Base-by-base conservation (phyloP, 495 filamentous ascomycete species). In the Polyplosphaeria fusca region DNA sequence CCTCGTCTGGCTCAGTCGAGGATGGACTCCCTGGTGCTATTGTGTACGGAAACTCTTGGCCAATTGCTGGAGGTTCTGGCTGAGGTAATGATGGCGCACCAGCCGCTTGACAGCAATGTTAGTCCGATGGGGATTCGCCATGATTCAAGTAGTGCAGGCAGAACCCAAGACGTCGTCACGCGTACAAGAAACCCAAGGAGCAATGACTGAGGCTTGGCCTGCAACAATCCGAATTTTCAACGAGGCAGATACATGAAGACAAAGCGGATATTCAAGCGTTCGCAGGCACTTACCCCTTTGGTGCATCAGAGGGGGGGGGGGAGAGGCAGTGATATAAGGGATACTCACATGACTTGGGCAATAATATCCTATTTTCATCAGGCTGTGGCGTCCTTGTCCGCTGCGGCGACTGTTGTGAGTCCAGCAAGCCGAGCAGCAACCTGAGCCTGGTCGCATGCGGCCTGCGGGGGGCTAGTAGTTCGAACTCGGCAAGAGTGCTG, bases 11-110 rank as follows among this genome's bases (percentile, higher is more conserved):
- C 5, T 45, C 4, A 9, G 35, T 43, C 12, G 25, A 45, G 32
- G 35, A 27, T n/a, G n/a, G n/a, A n/a, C n/a, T n/a, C 42, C 45
- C 55, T 16, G 39, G 46, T 2, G 55, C 55, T 12, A 47, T 58
- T 5, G 46, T 51, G 22, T 51, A 58, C 7, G 28, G 1, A 1
- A 41, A 44, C n/a, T 51, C 46, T 9, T 45, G 37, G 2, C 43
- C 55, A n/a, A 25, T 40, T 19, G 19, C 30, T 39, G 30, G 5
- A 18, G 5, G 13, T 13, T 23, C n/a, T 28, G 16, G 4, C 24
- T 13, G 40, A 51, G 7, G 30, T 9, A 9, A 9, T 35, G 9
- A 35, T 9, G n/a, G n/a, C n/a, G 9, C 30, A 35, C 9, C n/a
- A 7, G 30, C n/a, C 9, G 7, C 30, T n/a, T n/a, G 30, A 9